Percentiles rank a stretch among this genome's conserved stretches.
phyloP scores from a whole-genome alignment of 139 green algal species.

The Pycnococcus provasolii region DNA sequence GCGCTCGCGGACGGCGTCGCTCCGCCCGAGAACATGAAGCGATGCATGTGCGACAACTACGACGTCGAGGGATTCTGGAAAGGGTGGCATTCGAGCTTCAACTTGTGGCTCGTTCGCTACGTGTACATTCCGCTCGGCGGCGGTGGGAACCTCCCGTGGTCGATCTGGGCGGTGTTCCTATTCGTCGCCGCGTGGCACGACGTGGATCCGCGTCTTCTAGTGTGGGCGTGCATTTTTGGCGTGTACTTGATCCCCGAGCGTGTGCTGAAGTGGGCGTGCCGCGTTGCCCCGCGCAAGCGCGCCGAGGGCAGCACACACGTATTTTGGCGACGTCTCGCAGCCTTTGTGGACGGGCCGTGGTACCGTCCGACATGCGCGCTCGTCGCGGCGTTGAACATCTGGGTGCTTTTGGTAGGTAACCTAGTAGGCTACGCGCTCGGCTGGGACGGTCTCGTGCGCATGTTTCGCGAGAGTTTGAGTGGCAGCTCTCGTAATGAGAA shows the following conservation, averaged over 20 bases:
- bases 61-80: conserved; percentile 76
- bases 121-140: conserved; percentile 88
- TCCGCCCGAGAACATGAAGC: conserved; percentile 83
- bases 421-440: conserved; percentile 42
- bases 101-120: conserved; percentile 60
- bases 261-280: conserved; percentile 30
- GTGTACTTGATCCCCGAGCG: conserved; percentile 52
- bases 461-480: neutral
- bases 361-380: conserved; percentile 40
- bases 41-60: conserved; percentile 90
- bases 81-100: conserved; percentile 84
- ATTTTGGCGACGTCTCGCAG: neutral
- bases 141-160: conserved; percentile 36
- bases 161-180: conserved; percentile 84
- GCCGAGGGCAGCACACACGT: neutral
- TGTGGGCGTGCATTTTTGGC: conserved; percentile 73
- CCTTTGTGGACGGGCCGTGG: neutral
- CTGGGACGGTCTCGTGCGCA: neutral
- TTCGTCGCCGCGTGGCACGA: conserved; percentile 96
- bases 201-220: conserved; percentile 60
- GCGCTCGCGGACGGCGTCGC: conserved; percentile 67
- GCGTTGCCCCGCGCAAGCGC: neutral
- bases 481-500: neutral
- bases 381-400: conserved; percentile 48
- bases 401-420: conserved; percentile 66